phyloP scores from a whole-genome alignment of 441 rosid species.

The Codiaeum variegatum region DNA sequence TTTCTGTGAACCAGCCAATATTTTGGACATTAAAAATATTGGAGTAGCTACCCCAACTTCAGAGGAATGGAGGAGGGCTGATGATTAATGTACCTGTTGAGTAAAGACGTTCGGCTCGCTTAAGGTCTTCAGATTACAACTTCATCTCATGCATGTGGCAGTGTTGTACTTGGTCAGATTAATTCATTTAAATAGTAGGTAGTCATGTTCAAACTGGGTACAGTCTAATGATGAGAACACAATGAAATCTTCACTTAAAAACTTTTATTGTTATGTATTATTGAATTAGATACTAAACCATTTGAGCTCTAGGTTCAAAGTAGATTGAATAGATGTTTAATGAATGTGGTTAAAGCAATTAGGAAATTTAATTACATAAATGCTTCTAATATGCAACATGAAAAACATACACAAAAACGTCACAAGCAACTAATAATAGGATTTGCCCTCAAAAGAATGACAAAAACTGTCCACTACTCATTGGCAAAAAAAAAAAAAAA shows the following conservation, averaged over 20 bases:
- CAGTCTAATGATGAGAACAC: background rate
- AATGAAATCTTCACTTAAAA: background rate
- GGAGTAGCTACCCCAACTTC: constrained; percentile 60
- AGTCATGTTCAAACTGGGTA: background rate
- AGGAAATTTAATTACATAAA: too few species aligned
- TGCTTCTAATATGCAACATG: too few species aligned
- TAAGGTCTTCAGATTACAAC: background rate
- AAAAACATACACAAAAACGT: too few species aligned
- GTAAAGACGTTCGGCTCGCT: background rate
- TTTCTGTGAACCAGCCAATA: constrained; percentile 43
- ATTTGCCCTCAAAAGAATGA: too few species aligned
- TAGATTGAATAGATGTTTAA: too few species aligned
- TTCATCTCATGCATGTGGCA: background rate
- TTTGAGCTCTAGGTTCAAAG: too few species aligned
- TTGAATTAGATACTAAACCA: background rate
- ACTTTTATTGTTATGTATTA: background rate
- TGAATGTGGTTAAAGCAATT: too few species aligned
- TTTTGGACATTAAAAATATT: constrained; percentile 67
- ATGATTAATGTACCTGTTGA: constrained; percentile 28
- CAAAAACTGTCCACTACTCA: too few species aligned
- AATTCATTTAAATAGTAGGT: too few species aligned
- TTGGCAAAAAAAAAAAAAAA: too few species aligned
- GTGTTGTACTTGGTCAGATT: too few species aligned
- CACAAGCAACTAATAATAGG: too few species aligned
- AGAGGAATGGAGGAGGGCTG: constrained; percentile 40